Base-by-base conservation (phyloP, 202 grass and related monocot genomes). In the Setaria italica region DNA sequence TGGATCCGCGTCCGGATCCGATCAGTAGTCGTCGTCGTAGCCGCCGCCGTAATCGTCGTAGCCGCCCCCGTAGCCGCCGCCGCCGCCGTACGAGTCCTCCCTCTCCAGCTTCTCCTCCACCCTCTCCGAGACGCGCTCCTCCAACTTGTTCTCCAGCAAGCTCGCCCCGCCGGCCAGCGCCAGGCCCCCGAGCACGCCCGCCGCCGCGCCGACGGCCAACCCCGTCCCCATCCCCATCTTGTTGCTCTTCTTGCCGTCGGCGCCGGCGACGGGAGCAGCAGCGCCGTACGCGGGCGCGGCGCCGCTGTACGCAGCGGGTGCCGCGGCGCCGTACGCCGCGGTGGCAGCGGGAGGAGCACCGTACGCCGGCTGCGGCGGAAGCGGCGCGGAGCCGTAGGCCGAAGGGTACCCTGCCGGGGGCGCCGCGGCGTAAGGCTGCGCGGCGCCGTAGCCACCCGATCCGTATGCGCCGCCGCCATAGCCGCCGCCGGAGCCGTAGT, bases 91-190 rank as follows among this genome's bases (percentile, higher is more conserved):
- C 6, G 84, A 59, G 54, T 76, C 68, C 17, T 80, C 79, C 21
- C 83, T 74, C 10, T 72, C 90, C 33, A 89, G 25, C 64, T 94
- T 80, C 6, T 88, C 88, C 76, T 95, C 90, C 47, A 95, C 92
- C 80, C 64, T 91, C 17, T 93, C 92, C 16, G 87, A 83, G 17
- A 57, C 89, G n/a, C 66, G 35, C 0, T 97, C 95, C 73, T 83
- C 95, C 17, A 97, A 35, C 87, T 97, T 97, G 62, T 97, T 29
- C 79, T 93, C 95, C 53, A 97, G 19, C 70, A 90, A 93, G 89
- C 90, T 94, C 4, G 92, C 84, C 11, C 95, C 95, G 21, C 70
- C 95, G 1, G 89, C 88, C 29, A 94, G 78, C 75, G 92, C 95
- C 60, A 97, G 79, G 3, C 95, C 95, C 0, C 95, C 95, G 6